Base-by-base conservation (phyloP, 768 basidiomycete species). In the Kwoniella sp. region DNA sequence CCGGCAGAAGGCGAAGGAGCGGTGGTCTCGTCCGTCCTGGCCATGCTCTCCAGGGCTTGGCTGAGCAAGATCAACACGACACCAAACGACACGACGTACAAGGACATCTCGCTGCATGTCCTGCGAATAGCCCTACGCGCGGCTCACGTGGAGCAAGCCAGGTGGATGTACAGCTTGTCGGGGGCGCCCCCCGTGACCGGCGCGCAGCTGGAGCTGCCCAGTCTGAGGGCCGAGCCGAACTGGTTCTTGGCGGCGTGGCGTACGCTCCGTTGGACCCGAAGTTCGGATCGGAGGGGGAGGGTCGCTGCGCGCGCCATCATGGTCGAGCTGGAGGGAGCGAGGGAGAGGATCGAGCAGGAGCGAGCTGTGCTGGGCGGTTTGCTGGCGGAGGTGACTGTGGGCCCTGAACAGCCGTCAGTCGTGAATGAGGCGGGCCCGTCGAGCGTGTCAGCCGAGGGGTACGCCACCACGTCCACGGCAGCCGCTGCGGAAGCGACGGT, bases 221-320 rank as follows among this genome's bases (percentile, higher is more conserved):
- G 12, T 7, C 28, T 55, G 27, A 43, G 46, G n/a, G 33, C 39
- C 3, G 53, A 49, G 26, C 39, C 25, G 8, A 55, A 48, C 26
- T 55, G 46, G 53, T 55, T 55, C 26, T 32, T 17, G 27, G 34
- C 53, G 2, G 39, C 42, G 3, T 54, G 52, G 52, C 46, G 52
- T 14, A 54, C 52, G 7, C 37, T 54, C 1, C 36, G 52, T 22
- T 46, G 44, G 38, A 54, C 52, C 2, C 27, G 45, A 27, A 29
- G 20, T 9, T 33, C 27, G 3, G 20, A 26, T 6, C 28, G 44
- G n/a, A 28, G 52, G 15, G 52, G 45, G n/a, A 26, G 15, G n/a
- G 32, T 17, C 7, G 44, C 8, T 19, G 17, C 52, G 0, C 28
- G 26, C 8, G 36, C 32, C 5, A 25, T 54, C 11, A 25, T 54